phyloP scores from a whole-genome alignment of 257 asterid genomes.

The Plectranthus barbatus region DNA sequence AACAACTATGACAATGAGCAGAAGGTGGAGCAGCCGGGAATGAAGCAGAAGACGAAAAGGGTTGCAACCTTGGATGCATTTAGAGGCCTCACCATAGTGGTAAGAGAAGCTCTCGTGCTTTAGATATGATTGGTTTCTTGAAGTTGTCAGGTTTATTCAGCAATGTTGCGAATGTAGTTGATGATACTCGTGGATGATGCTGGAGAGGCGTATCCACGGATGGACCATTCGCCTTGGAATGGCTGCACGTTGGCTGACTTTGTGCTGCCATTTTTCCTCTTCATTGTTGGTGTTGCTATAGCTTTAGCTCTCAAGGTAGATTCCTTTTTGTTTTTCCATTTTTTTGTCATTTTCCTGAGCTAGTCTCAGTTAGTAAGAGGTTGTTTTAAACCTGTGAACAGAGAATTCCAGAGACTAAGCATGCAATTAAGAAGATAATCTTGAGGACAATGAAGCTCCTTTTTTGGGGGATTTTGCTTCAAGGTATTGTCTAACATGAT shows the following conservation, averaged over 20 bases:
- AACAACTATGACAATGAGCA: neutral
- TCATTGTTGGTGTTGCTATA: constrained; percentile 85
- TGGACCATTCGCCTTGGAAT: constrained; percentile 93
- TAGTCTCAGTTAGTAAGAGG: neutral
- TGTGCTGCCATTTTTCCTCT: constrained; percentile 80
- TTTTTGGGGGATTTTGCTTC: constrained; percentile 80
- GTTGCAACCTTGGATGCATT: constrained; percentile 83
- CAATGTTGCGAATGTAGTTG: constrained; percentile 29
- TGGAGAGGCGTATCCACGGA: constrained; percentile 57
- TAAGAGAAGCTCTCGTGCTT: constrained; percentile 5
- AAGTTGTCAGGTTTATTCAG: too few species aligned
- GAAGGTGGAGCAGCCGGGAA: constrained; percentile 12
- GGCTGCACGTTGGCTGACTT: constrained; percentile 92
- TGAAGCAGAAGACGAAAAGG: constrained; percentile 47
- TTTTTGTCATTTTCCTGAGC: neutral
- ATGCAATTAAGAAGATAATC: constrained; percentile 48
- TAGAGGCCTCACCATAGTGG: constrained; percentile 79
- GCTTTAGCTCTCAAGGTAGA: constrained; percentile 81
- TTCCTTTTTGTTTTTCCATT: neutral
- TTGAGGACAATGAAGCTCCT: constrained; percentile 76
- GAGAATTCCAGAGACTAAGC: constrained; percentile 48
- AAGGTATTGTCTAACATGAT: constrained; percentile 34
- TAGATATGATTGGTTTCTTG: neutral
- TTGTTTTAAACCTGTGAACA: constrained; percentile 15
- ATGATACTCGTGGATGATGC: constrained; percentile 91